phyloP scores from a whole-genome alignment of 2,329 filamentous ascomycete genomes.

The Escovopsis weberi region DNA sequence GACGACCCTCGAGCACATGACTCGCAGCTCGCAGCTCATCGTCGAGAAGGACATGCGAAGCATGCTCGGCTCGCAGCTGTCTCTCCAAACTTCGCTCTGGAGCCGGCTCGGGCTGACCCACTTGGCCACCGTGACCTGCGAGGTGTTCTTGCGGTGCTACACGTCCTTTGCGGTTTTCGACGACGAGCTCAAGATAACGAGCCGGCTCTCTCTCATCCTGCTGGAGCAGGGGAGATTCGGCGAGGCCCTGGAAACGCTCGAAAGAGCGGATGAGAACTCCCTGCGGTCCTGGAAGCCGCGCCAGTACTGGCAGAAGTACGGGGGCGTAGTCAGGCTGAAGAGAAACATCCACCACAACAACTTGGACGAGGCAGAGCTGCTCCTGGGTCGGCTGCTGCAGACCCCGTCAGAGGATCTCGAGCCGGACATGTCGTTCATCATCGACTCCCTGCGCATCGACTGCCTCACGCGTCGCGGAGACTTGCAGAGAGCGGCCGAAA shows the following conservation, averaged over 20 bases:
- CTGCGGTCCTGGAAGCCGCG: constrained; percentile 63
- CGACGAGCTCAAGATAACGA: constrained; percentile 62
- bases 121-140: constrained; percentile 45
- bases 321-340: constrained; percentile 50
- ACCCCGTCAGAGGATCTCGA: constrained; percentile 35
- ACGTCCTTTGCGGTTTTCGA: constrained; percentile 45
- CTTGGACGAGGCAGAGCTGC: constrained; percentile 33
- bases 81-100: constrained; percentile 61
- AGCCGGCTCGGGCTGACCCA: constrained; percentile 52
- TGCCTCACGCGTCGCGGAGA: constrained; percentile 34
- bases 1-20: constrained; percentile 58
- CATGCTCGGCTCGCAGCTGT: constrained; percentile 59
- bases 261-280: constrained; percentile 38
- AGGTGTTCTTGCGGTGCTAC: constrained; percentile 66
- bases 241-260: constrained; percentile 37
- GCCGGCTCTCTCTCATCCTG: constrained; percentile 47
- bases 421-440: constrained; percentile 34
- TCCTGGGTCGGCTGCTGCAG: constrained; percentile 39
- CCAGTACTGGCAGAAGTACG: constrained; percentile 56
- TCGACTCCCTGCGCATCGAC: constrained; percentile 39
- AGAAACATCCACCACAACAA: constrained; percentile 44
- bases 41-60: constrained; percentile 60
- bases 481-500: constrained; percentile 31
- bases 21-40: constrained; percentile 71
- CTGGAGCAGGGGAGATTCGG: constrained; percentile 56